A percentile compares a stretch with the other conserved stretches of the same genome.
phyloP scores from a whole-genome alignment of 2,329 filamentous ascomycete species.

The Verruconis gallopava region DNA sequence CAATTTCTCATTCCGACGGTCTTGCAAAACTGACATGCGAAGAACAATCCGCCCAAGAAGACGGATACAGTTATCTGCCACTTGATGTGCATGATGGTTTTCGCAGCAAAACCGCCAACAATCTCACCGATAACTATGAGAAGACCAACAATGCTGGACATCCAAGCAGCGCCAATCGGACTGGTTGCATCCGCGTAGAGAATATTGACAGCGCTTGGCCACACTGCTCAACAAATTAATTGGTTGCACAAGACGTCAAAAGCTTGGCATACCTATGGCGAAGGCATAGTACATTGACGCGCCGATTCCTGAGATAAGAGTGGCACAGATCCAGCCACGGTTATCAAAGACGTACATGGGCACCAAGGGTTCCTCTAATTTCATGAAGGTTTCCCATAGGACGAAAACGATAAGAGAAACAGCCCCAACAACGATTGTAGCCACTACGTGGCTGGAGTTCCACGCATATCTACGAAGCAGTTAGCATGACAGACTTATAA shows the following conservation, averaged over 20 bases:
- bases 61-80: slow-evolving; percentile 13
- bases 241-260: too few species aligned
- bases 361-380: slow-evolving; percentile 14
- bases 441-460: slow-evolving; percentile 27
- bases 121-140: slow-evolving; percentile 14
- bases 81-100: slow-evolving; percentile 14
- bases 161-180: slow-evolving; percentile 13
- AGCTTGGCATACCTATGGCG: slow-evolving; percentile 11
- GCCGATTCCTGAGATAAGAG: slow-evolving; percentile 13
- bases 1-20: slow-evolving; percentile 14
- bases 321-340: slow-evolving; percentile 11
- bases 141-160: slow-evolving; percentile 11
- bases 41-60: slow-evolving; percentile 12
- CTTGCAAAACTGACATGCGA: slow-evolving; percentile 12
- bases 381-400: slow-evolving; percentile 14
- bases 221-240: too few species aligned
- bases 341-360: slow-evolving; percentile 14
- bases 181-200: slow-evolving; percentile 11
- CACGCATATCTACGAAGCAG: slow-evolving; percentile 31
- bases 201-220: slow-evolving; percentile 14
- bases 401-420: slow-evolving; percentile 11
- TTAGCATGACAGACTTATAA: too few species aligned
- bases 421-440: slow-evolving; percentile 13
- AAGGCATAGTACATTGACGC: slow-evolving; percentile 15
- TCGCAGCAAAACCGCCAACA: slow-evolving; percentile 6